Conservation (phyloP, 2,329 filamentous ascomycete genomes). For the Neonectria ditissima region DNA sequence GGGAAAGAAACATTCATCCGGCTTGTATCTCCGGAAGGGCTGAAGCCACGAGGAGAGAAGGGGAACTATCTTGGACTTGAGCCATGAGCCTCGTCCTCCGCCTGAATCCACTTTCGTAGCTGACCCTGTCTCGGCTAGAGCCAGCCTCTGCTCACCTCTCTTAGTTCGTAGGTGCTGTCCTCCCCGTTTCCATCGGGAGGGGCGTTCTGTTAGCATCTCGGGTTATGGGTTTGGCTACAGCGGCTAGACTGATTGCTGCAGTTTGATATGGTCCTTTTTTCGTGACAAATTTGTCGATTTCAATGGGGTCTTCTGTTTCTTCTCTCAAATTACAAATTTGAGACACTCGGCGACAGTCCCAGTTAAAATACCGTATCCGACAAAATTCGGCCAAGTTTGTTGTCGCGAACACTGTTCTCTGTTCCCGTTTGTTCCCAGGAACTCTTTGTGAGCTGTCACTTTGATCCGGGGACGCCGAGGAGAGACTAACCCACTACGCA, state of each 20-base stretch:
- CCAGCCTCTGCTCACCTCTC: not conserved
- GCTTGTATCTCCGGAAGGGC: constrained; percentile 33
- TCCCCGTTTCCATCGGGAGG: not conserved
- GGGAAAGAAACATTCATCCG: constrained; percentile 41
- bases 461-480: constrained; percentile 1
- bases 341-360: not conserved
- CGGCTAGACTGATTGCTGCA: not conserved
- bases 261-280: not conserved
- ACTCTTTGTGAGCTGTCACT: constrained; percentile 2
- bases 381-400: not conserved
- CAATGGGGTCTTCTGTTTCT: not conserved
- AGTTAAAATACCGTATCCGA: not conserved
- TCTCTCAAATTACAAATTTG: not conserved
- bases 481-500: not conserved
- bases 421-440: not conserved
- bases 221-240: not conserved
- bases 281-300: not conserved
- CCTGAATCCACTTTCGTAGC: not conserved
- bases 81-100: constrained; percentile 12
- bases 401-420: not conserved
- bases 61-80: constrained; percentile 24
- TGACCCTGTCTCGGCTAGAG: not conserved
- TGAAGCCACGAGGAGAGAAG: constrained; percentile 34
- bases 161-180: not conserved
- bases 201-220: not conserved